phyloP scores from a whole-genome alignment of 2,329 filamentous ascomycete species.

The Aspergillus brasiliensis region DNA sequence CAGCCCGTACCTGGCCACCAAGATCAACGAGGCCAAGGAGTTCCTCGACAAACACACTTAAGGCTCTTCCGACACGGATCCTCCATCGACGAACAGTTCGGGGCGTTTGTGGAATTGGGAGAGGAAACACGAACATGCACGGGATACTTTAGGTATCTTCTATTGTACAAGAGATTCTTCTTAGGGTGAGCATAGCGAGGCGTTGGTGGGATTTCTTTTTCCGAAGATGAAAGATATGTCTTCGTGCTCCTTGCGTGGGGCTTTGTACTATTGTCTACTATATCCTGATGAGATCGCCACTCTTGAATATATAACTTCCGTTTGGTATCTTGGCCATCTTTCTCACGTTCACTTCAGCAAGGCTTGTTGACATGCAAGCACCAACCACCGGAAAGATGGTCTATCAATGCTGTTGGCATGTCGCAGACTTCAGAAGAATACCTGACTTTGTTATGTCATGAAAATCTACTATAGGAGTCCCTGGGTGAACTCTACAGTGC shows the following conservation, averaged over 20 bases:
- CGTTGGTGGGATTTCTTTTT: conserved; percentile 35
- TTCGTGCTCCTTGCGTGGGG: conserved; percentile 51
- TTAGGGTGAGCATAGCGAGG: conserved; percentile 45
- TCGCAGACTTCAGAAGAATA: too few species aligned
- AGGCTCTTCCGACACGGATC: conserved; percentile 7
- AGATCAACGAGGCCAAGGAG: conserved; percentile 98
- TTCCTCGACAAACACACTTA: conserved; percentile 74
- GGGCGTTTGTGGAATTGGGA: conserved; percentile 7
- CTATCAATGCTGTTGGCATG: too few species aligned
- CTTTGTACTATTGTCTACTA: conserved; percentile 50
- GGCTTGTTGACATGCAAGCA: too few species aligned
- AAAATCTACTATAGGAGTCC: too few species aligned
- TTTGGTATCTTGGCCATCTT: not conserved
- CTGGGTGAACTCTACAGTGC: too few species aligned
- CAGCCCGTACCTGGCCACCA: conserved; percentile 93
- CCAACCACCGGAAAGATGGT: too few species aligned
- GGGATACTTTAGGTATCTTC: conserved; percentile 6
- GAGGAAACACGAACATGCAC: conserved; percentile 6
- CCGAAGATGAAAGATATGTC: conserved; percentile 24
- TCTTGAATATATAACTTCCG: conserved; percentile 46
- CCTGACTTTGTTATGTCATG: too few species aligned
- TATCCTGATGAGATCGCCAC: conserved; percentile 64
- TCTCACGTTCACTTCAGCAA: not conserved
- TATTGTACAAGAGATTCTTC: conserved; percentile 27
- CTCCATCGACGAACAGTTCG: not conserved